Percentiles rank a stretch among this genome's conserved stretches.
Conservation (phyloP, 2,329 filamentous ascomycete species). For the Alternaria viburni region DNA sequence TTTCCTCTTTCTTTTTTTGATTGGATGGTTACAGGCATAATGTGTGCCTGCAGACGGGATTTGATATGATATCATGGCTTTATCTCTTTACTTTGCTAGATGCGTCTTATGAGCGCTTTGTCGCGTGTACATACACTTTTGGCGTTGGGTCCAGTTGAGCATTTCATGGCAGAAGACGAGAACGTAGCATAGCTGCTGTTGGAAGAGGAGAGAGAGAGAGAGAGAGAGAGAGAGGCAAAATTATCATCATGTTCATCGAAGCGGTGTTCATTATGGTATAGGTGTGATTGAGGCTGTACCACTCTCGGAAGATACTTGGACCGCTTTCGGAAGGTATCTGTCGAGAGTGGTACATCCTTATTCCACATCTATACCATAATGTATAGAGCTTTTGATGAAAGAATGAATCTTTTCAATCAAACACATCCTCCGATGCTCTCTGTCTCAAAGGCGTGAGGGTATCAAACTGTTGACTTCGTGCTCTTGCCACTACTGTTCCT, state of each 20-base stretch:
- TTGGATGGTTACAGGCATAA: background rate
- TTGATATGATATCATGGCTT: background rate
- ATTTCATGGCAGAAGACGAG: background rate
- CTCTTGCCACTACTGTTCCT: background rate
- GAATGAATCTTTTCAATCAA: background rate
- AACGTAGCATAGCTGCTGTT: background rate
- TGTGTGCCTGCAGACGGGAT: background rate
- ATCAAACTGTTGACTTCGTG: background rate
- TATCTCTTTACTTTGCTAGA: too few species aligned
- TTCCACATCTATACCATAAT: background rate
- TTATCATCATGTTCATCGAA: background rate
- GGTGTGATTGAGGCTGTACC: background rate
- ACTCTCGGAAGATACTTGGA: background rate
- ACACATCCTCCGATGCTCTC: background rate
- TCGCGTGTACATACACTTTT: background rate
- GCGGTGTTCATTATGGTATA: background rate
- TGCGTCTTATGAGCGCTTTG: background rate
- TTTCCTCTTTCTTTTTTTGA: background rate
- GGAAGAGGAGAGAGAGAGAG: background rate
- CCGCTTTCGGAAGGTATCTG: background rate
- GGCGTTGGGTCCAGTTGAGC: background rate
- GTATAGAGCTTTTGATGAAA: background rate
- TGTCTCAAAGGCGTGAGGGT: background rate
- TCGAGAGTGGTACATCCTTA: background rate
- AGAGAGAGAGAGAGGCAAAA: background rate